Conservation (phyloP, 306 rosid species). For the Heteromeles arbutifolia region DNA sequence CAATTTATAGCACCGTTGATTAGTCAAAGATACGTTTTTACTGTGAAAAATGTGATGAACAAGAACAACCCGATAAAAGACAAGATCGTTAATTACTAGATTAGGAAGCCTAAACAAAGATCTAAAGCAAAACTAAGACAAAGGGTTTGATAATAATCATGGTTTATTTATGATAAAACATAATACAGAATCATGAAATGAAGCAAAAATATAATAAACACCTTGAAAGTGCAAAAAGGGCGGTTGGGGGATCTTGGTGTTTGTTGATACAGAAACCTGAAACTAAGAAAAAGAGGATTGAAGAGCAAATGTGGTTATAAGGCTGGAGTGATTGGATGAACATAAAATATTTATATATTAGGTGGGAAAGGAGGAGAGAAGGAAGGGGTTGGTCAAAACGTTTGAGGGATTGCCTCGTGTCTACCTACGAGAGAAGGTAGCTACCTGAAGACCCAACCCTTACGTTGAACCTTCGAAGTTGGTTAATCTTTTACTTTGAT, state of each 20-base stretch:
- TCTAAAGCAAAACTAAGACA: background rate
- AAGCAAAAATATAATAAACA: background rate
- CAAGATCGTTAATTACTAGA: constrained; percentile 1
- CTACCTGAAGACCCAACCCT: constrained; percentile 1
- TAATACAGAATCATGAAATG: background rate
- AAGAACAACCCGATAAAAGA: background rate
- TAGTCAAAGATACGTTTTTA: background rate
- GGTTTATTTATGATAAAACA: background rate
- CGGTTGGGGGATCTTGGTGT: background rate
- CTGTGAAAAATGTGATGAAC: background rate
- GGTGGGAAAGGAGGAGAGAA: background rate
- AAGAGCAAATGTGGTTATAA: background rate
- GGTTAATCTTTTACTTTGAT: background rate
- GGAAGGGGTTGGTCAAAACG: constrained; percentile 11
- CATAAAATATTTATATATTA: background rate
- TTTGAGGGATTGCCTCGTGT: constrained; percentile 10
- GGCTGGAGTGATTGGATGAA: background rate
- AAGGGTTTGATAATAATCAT: background rate
- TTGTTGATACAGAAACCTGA: background rate
- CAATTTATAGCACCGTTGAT: background rate
- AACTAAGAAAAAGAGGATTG: background rate
- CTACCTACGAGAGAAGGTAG: constrained; percentile 29
- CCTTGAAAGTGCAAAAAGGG: background rate
- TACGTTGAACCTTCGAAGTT: constrained; percentile 14
- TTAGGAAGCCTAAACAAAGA: background rate